Base-by-base conservation (phyloP, 805 yeast genomes). In the Candida coquimbonensis region DNA sequence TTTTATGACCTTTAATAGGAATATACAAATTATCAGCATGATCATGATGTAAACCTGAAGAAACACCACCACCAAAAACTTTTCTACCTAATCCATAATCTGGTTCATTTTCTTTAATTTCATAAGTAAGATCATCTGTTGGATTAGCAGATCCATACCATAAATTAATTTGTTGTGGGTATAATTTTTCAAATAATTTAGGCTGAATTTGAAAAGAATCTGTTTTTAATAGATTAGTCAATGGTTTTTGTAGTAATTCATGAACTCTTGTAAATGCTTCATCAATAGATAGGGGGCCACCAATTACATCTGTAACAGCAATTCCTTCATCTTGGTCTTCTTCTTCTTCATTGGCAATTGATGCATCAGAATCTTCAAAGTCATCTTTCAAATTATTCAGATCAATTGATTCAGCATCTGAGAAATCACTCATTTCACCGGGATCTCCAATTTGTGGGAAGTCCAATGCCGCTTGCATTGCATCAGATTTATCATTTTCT, bases 41-140 rank as follows among this genome's bases (percentile, higher is more conserved):
- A 59, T 84, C 91, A 59, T 84, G 91, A 54, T 84, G 91, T 12
- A 84, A 63, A 0, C 91, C 91, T 1, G 89, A 81, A 0, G 88
- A 81, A 1, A 80, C 68, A 2, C 83, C 83, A 1, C 69, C 67
- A 1, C 76, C 74, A 1, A 87, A 83, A 1, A 82, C 62, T 21
- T 64, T 64, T 55, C 77, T 75, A 1, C 87, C 87, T 5, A 80
- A 59, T 1, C 76, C 75, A 16, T 64, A 57, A 39, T 63, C 61
- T 3, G 51, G 45, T 14, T 57, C 51, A 1, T 39, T 29, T 2
- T 48, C 43, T 21, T 62, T 57, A 9, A 63, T 17, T 8, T 39
- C 24, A 26, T 59, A 36, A 43, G 42, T 24, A 6, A 48, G 46
- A n/a, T 47, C 40, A 12, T 49, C 53, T 2, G 44, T 29, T 12